Base-by-base conservation (phyloP, 768 basidiomycete genomes). In the Suillus alpinus region DNA sequence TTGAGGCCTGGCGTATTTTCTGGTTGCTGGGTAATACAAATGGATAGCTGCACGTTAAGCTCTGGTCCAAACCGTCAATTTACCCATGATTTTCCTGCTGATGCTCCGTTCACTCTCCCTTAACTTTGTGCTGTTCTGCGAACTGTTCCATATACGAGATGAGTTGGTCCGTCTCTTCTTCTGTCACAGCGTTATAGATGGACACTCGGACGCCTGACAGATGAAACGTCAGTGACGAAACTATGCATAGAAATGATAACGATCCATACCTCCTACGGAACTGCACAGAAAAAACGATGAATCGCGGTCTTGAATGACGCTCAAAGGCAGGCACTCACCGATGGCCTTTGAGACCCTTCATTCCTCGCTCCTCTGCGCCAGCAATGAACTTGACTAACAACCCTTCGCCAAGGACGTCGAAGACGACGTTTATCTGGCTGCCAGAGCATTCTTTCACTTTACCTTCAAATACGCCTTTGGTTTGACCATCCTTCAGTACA, bases 381-480 rank as follows among this genome's bases (percentile, higher is more conserved):
- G 82, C 80, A 65, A 98, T 71, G 73, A 98, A 98, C 66, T 77
- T 75, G 67, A 84, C 83, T 73, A 97, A 80, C 20, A 80, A 81
- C 1, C 82, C 89, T n/a, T 91, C 87, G 0, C 87, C 90, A 13
- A 85, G 64, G 13, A 95, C 78, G 57, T 85, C 83, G 74, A 98
- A 98, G 0, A 93, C 91, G 16, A 93, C 81, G 71, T 99, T 99
- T 96, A 98, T 98, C 86, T 91, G 91, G 74, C 95, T 98, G 62
- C 89, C 83, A 52, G 87, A 86, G 6, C 85, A 89, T 60, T 82
- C 80, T 68, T 84, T 80, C 20, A 96, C 95, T 69, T 89, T 91
- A 23, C 82, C 71, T 66, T 76, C 82, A 66, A 92, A 85, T 59
- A 92, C 76, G 0, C 93, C 93, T 66, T 80, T 82, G 60, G 75